Evolutionary conservation across 2,329 filamentous ascomycete species (phyloP).

Genomic region (Fusarium poae): DNA sequence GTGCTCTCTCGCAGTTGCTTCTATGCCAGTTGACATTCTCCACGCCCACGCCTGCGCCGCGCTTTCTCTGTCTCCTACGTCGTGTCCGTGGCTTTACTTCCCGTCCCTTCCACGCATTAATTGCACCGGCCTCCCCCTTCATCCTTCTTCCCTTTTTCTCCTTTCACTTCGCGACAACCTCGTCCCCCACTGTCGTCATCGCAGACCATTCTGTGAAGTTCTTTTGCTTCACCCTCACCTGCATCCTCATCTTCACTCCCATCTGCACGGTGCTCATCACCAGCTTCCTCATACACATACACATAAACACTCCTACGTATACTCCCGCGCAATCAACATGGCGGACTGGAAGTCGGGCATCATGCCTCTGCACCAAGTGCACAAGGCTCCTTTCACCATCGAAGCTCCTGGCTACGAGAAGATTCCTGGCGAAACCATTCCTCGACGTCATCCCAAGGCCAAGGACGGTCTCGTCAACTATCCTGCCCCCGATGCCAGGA

Average conservation of each 20-base stretch:
- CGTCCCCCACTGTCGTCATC: slow-evolving; percentile 34
- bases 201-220: slow-evolving; percentile 21
- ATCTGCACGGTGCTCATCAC: slow-evolving; percentile 11
- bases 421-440: slow-evolving; percentile 85
- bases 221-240: slow-evolving; percentile 20
- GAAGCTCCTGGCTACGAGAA: slow-evolving; percentile 77
- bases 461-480: slow-evolving; percentile 76
- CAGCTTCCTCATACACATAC: slow-evolving; percentile 15
- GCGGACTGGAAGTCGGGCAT: slow-evolving; percentile 58
- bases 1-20: slow-evolving; percentile 30
- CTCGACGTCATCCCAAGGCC: slow-evolving; percentile 78
- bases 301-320: slow-evolving; percentile 25
- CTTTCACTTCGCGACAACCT: slow-evolving; percentile 41
- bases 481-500: slow-evolving; percentile 77
- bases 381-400: slow-evolving; percentile 80
- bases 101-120: slow-evolving; percentile 40
- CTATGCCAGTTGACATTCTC: slow-evolving; percentile 29
- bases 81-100: slow-evolving; percentile 32
- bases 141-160: slow-evolving; percentile 24
- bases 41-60: slow-evolving; percentile 30
- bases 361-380: slow-evolving; percentile 69
- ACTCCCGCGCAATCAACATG: slow-evolving; percentile 40
- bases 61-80: slow-evolving; percentile 31
- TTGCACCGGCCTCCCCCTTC: slow-evolving; percentile 30
- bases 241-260: slow-evolving; percentile 11